Evolutionary conservation across 2,329 filamentous ascomycete genomes (phyloP).

Genomic region (Dichotomopilus funicola): DNA sequence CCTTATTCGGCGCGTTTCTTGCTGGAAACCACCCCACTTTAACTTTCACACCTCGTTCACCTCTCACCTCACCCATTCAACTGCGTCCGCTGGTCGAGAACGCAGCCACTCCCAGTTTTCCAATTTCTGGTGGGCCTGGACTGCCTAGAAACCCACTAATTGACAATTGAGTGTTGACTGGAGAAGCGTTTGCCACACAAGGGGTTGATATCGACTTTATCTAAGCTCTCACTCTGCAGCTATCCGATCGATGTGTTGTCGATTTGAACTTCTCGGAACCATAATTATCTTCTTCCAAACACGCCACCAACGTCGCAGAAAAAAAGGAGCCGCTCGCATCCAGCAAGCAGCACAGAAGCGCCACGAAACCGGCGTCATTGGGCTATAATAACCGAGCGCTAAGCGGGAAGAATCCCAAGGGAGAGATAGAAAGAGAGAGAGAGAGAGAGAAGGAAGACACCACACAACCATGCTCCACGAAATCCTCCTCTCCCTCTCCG

Average conservation of each 20-base stretch:
- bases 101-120: too few species aligned
- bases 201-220: background rate
- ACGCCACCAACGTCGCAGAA: constrained; percentile 29
- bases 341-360: background rate
- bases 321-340: constrained; percentile 12
- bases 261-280: constrained; percentile 46
- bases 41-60: too few species aligned
- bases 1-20: too few species aligned
- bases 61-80: too few species aligned
- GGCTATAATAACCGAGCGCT: background rate
- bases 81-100: too few species aligned
- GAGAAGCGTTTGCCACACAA: background rate
- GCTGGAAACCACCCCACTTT: too few species aligned
- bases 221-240: background rate
- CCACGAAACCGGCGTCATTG: background rate
- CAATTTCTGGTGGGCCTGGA: too few species aligned
- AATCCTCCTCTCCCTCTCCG: constrained; percentile 91
- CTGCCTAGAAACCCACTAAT: too few species aligned
- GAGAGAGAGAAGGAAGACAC: too few species aligned
- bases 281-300: constrained; percentile 43
- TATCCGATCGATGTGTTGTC: constrained; percentile 39
- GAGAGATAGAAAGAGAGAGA: too few species aligned
- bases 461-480: constrained; percentile 77
- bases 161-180: too few species aligned
- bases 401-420: too few species aligned